These are phyloP conservation scores for Macrophomina pseudophaseolina DNA, from an alignment of 2,329 filamentous ascomycete genomes.

Conservation along the genomic window DNA sequence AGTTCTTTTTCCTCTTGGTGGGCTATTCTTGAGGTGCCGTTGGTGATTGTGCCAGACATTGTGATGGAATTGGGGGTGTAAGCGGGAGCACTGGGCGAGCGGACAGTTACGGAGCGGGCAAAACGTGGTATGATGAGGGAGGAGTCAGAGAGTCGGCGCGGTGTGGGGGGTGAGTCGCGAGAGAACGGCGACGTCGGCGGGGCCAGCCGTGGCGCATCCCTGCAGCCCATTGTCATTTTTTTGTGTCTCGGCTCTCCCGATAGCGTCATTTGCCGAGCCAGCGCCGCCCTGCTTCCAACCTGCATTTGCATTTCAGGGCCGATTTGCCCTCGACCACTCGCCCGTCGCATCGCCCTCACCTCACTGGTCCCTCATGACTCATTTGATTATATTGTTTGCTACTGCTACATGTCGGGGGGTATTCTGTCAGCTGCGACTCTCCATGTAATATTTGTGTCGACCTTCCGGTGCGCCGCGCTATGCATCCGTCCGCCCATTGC, in stretches of 20 bases:
- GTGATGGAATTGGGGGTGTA: neutral
- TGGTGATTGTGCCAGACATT: constrained; percentile 25
- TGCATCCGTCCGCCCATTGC: constrained; percentile 22
- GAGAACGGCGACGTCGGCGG: constrained; percentile 25
- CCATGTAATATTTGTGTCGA: neutral
- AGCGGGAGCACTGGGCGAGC: neutral
- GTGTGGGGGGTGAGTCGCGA: constrained; percentile 20
- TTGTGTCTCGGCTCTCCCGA: constrained; percentile 3
- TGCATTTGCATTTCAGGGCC: constrained; percentile 6
- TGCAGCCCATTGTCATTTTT: constrained; percentile 20
- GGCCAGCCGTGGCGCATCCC: constrained; percentile 20
- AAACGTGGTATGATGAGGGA: constrained; percentile 15
- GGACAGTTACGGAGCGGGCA: neutral
- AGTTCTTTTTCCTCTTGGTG: constrained; percentile 54
- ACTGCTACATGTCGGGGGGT: neutral
- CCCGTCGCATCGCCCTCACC: neutral
- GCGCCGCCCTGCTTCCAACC: neutral
- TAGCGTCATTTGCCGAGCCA: constrained; percentile 15
- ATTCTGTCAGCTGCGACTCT: constrained; percentile 6
- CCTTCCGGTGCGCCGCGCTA: constrained; percentile 23
- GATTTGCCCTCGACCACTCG: neutral
- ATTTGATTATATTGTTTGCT: constrained; percentile 5
- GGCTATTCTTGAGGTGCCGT: constrained; percentile 36
- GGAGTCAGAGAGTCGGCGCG: constrained; percentile 20
- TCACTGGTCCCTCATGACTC: neutral